These are phyloP conservation scores for Agroathelia rolfsii DNA, from an alignment of 1,284 basidiomycete genomes.

Conservation along the genomic window DNA sequence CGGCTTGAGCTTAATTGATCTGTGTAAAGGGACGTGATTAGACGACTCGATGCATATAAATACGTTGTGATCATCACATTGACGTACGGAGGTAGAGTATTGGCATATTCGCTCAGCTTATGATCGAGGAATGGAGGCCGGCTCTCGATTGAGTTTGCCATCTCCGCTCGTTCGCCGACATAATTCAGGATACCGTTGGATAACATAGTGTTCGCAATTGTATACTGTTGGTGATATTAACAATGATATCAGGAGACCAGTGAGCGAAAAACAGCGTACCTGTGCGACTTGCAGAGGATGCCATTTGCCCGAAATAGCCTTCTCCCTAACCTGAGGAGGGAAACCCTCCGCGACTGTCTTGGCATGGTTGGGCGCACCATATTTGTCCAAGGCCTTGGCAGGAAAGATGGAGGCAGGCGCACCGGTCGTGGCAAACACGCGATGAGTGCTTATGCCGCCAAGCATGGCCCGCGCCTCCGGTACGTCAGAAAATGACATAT, in stretches of 20 bases:
- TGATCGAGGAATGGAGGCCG: slow-evolving; percentile 14
- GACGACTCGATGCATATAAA: too few species aligned
- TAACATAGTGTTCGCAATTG: slow-evolving; percentile 9
- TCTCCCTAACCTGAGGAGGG: slow-evolving; percentile 6
- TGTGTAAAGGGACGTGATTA: too few species aligned
- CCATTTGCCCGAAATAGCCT: slow-evolving; percentile 7
- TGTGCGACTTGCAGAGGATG: slow-evolving; percentile 11
- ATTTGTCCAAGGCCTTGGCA: slow-evolving; percentile 1
- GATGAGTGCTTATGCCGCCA: slow-evolving; percentile 9
- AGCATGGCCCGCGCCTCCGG: slow-evolving; percentile 9
- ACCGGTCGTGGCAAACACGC: slow-evolving; percentile 4
- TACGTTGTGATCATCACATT: not conserved
- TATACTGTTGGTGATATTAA: slow-evolving; percentile 9
- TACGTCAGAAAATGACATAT: slow-evolving; percentile 3
- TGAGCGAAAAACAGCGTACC: too few species aligned
- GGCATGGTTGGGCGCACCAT: slow-evolving; percentile 8
- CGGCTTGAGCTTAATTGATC: slow-evolving; percentile 12
- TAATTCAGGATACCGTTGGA: slow-evolving; percentile 11
- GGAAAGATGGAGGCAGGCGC: slow-evolving; percentile 3
- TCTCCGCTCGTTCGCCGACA: slow-evolving; percentile 13
- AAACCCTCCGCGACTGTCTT: slow-evolving; percentile 9
- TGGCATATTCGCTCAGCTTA: slow-evolving; percentile 14
- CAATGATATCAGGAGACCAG: not conserved
- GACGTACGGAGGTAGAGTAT: slow-evolving; percentile 12
- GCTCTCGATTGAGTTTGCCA: slow-evolving; percentile 14